Evolutionary conservation across 331 rosid species (phyloP).

Genomic region (Prunus yedoensis): DNA sequence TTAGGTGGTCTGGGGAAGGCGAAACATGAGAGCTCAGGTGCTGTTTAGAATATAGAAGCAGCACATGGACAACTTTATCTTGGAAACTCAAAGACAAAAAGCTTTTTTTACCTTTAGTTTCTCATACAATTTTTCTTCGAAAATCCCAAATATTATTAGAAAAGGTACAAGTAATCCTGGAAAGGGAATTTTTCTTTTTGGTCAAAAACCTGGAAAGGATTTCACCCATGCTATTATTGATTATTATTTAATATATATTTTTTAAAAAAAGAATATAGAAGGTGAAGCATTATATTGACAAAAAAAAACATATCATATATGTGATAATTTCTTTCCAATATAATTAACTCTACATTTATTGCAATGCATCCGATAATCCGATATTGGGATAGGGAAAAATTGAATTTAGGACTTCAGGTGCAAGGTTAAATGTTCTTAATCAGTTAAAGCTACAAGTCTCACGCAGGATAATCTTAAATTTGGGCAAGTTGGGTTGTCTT

Average conservation of each 20-base stretch:
- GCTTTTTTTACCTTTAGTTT: too few species aligned
- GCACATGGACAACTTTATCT: too few species aligned
- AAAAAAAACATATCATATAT: background rate
- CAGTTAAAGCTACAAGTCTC: too few species aligned
- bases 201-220: background rate
- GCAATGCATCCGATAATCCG: background rate
- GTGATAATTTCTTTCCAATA: background rate
- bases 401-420: too few species aligned
- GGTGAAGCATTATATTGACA: background rate
- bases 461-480: background rate
- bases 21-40: conserved; percentile 62
- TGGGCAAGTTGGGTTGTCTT: background rate
- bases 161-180: background rate
- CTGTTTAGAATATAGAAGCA: conserved; percentile 6
- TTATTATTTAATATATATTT: too few species aligned
- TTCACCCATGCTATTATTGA: background rate
- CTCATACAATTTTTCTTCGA: too few species aligned
- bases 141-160: too few species aligned
- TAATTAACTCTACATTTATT: background rate
- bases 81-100: too few species aligned
- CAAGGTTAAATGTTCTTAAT: too few species aligned
- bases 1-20: conserved; percentile 63
- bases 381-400: too few species aligned
- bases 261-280: background rate
- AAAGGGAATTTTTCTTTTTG: too few species aligned